Percentiles rank a stretch among this genome's conserved stretches.
Evolutionary conservation across 2,329 filamentous ascomycete genomes (phyloP).

Genomic region (Ceratocystis papillata): DNA sequence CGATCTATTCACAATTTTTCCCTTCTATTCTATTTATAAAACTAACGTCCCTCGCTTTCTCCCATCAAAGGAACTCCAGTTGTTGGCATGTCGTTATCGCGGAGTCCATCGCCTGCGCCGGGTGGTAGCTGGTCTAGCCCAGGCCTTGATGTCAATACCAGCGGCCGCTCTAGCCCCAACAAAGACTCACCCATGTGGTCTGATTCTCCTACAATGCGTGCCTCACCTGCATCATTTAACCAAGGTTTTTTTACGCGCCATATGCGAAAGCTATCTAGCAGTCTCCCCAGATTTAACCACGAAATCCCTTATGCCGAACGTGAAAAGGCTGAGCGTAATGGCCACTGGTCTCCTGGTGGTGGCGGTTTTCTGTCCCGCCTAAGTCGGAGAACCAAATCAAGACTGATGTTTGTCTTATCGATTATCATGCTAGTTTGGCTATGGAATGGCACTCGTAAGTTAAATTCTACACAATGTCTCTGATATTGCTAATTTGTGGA

Average conservation of each 20-base stretch:
- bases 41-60: conserved; percentile 17
- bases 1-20: background rate
- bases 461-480: background rate
- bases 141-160: conserved; percentile 58
- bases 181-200: conserved; percentile 22
- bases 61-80: conserved; percentile 42
- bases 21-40: background rate
- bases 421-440: conserved; percentile 52
- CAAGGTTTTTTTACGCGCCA: conserved; percentile 81
- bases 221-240: conserved; percentile 69
- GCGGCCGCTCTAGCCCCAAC: conserved; percentile 55
- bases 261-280: conserved; percentile 68
- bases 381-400: conserved; percentile 55
- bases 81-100: conserved; percentile 66
- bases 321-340: conserved; percentile 55
- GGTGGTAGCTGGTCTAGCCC: conserved; percentile 85
- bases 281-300: conserved; percentile 60
- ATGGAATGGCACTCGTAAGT: conserved; percentile 66
- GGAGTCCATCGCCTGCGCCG: conserved; percentile 74
- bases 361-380: conserved; percentile 43
- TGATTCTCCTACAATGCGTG: conserved; percentile 29
- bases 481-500: background rate
- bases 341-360: conserved; percentile 35
- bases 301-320: conserved; percentile 55
- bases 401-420: conserved; percentile 48